phyloP scores from a whole-genome alignment of 2,329 filamentous ascomycete genomes.

The Colletotrichum tofieldiae region DNA sequence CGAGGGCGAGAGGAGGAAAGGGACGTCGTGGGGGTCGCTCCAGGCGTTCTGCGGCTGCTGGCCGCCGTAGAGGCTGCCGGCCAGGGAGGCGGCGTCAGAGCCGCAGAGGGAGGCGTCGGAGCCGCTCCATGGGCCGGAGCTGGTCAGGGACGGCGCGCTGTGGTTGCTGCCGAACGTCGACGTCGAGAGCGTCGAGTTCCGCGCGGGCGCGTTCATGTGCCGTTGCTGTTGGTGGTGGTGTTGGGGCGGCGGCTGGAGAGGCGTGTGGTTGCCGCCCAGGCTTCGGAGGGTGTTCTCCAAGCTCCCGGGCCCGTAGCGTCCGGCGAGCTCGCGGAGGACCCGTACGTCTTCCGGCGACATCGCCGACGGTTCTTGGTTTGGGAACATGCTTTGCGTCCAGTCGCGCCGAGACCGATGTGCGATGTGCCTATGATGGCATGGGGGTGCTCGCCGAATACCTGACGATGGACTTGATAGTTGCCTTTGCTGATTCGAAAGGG shows the following conservation, averaged over 20 bases:
- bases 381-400: conserved; percentile 21
- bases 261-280: conserved; percentile 13
- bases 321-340: conserved; percentile 25
- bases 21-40: conserved; percentile 54
- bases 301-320: conserved; percentile 30
- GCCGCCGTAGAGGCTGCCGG: conserved; percentile 49
- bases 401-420: conserved; percentile 6
- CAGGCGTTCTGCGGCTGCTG: conserved; percentile 45
- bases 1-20: conserved; percentile 59
- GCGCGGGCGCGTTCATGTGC: not conserved
- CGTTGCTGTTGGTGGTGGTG: not conserved
- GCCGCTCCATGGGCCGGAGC: conserved; percentile 54
- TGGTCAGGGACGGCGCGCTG: conserved; percentile 53
- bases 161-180: conserved; percentile 58
- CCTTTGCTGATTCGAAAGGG: not conserved
- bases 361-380: not conserved
- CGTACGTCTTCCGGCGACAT: conserved; percentile 34
- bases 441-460: not conserved
- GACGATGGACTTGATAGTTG: not conserved
- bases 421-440: conserved; percentile 7
- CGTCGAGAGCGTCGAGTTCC: conserved; percentile 58
- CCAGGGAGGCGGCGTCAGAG: conserved; percentile 58
- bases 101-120: conserved; percentile 58
- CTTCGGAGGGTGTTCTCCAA: conserved; percentile 22
- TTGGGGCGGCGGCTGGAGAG: conserved; percentile 8